These are phyloP conservation scores for Didymella exigua DNA, from an alignment of 2,329 filamentous ascomycete genomes.

Conservation along the genomic window DNA sequence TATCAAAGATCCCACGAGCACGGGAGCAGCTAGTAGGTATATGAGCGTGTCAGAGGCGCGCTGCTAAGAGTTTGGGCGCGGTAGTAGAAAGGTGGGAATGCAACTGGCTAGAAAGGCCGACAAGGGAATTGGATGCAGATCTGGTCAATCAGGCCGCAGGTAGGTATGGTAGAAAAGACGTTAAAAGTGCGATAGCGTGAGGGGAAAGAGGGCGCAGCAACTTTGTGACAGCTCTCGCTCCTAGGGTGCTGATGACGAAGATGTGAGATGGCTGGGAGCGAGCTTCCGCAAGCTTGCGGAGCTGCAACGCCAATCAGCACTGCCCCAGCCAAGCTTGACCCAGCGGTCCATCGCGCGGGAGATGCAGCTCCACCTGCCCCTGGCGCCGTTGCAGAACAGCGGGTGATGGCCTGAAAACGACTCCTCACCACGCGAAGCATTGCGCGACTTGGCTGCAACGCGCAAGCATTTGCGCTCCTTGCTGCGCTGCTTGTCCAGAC, in stretches of 20 bases:
- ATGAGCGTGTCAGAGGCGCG: constrained; percentile 16
- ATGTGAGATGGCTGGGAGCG: constrained; percentile 14
- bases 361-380: constrained; percentile 16
- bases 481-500: constrained; percentile 8
- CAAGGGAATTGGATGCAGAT: constrained; percentile 4
- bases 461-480: constrained; percentile 7
- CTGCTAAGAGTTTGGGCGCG: constrained; percentile 3
- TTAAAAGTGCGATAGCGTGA: constrained; percentile 9
- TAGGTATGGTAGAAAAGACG: background rate
- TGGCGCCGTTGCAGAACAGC: constrained; percentile 21
- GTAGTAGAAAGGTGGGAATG: constrained; percentile 11
- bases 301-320: constrained; percentile 10
- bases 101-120: constrained; percentile 7
- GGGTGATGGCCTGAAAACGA: constrained; percentile 2
- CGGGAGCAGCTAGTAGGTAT: constrained; percentile 8
- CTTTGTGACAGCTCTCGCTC: background rate
- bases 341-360: constrained; percentile 5
- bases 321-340: constrained; percentile 16
- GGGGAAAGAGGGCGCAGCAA: constrained; percentile 16
- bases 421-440: constrained; percentile 1
- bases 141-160: constrained; percentile 8
- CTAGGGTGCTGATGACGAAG: constrained; percentile 15
- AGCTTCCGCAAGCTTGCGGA: constrained; percentile 7
- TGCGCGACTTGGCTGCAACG: background rate
- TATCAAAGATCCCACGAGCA: background rate